Evolutionary conservation across 345 rosid genomes (phyloP), one percentile per base, ranked within the genome.

Genomic region (Ricinus communis): DNA sequence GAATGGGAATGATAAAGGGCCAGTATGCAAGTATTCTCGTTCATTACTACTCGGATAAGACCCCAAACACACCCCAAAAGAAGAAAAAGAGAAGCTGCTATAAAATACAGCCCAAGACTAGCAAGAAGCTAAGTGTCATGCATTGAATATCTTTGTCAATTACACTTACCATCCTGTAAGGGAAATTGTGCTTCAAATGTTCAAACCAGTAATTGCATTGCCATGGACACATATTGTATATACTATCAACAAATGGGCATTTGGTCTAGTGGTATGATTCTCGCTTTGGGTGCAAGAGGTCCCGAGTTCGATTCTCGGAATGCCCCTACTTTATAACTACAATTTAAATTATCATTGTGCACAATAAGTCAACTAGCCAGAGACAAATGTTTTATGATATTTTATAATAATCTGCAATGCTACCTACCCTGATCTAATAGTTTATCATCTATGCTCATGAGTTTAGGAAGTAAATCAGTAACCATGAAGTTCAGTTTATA

Each of bases 211-310:
- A n/a, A n/a, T n/a, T n/a, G n/a, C n/a, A n/a, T n/a, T n/a, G n/a
- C n/a, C n/a, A n/a, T n/a, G n/a, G n/a, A n/a, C n/a, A n/a, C n/a
- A n/a, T n/a, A n/a, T n/a, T n/a, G n/a, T n/a, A n/a, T n/a, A n/a
- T n/a, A n/a, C n/a, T 36, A 53, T 38, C 41, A 62, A 21, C 4
- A 5, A 22, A 9, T 41, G 92, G 91, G 88, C 90, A 80, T 84
- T 91, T 91, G 95, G 93, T 87, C 89, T 86, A 88, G 91, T 87
- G 93, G 88, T 79, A 87, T 85, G 88, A 87, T 89, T 89, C 91
- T 87, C 89, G 93, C 88, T 88, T 91, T 83, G 88, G 90, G 90
- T 86, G 86, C 87, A 83, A 90, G 89, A 89, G 87, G 93, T 84
- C 88, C 85, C 84, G 86, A 88, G 90, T 82, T 84, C 90, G 83